phyloP scores from a whole-genome alignment of 768 basidiomycete genomes.

The Cytidiella melzeri region DNA sequence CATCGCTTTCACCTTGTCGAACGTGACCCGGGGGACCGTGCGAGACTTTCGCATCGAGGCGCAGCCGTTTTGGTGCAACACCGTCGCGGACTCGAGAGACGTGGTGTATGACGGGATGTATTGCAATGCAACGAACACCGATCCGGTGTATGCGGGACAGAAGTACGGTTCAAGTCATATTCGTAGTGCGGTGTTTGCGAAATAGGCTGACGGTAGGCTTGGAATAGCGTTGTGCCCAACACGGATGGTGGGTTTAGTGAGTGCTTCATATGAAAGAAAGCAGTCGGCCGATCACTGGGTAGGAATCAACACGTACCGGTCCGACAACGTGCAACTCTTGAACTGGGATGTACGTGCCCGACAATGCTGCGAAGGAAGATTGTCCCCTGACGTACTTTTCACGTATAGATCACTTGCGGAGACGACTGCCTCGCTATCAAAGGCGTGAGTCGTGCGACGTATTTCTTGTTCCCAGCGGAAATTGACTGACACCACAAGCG shows the following conservation, averaged over 20 bases:
- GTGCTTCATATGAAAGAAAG: not conserved
- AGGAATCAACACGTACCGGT: constrained; percentile 54
- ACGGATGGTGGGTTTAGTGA: constrained; percentile 41
- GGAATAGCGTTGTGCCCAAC: constrained; percentile 45
- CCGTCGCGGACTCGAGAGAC: constrained; percentile 42
- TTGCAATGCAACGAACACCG: constrained; percentile 51
- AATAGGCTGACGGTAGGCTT: not conserved
- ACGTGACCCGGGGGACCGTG: constrained; percentile 37
- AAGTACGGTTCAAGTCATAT: constrained; percentile 32
- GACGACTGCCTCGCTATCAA: constrained; percentile 64
- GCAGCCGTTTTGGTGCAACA: constrained; percentile 58
- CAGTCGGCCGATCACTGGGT: not conserved
- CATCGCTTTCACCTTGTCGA: constrained; percentile 45
- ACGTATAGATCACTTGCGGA: constrained; percentile 41
- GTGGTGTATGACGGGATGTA: constrained; percentile 52
- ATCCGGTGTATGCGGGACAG: constrained; percentile 41
- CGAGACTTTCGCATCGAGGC: constrained; percentile 45
- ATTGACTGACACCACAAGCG: not conserved
- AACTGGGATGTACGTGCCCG: constrained; percentile 45
- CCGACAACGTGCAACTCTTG: constrained; percentile 38
- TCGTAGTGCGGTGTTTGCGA: not conserved
- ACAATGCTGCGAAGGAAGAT: not conserved
- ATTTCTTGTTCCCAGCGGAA: not conserved
- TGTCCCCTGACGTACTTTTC: not conserved
- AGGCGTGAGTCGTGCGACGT: constrained; percentile 36